Evolutionary conservation across 768 basidiomycete genomes (phyloP).

Genomic region (Lactarius vividus): DNA sequence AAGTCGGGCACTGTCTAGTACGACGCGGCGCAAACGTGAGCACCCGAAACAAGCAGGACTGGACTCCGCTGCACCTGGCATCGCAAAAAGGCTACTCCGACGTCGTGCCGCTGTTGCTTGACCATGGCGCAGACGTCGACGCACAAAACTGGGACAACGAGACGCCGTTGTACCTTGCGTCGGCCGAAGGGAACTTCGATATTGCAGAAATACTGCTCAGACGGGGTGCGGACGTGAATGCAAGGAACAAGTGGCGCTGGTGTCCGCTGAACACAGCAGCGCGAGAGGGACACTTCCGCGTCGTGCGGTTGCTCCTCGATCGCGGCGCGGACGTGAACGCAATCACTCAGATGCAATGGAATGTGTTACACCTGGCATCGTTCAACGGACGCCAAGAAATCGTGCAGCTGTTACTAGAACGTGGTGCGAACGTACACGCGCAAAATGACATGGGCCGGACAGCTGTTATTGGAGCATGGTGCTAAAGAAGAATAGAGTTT

Average conservation of each 20-base stretch:
- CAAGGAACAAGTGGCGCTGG: background rate
- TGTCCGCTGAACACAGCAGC: constrained; percentile 1
- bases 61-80: background rate
- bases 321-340: background rate
- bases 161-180: background rate
- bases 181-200: background rate
- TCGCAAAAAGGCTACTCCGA: background rate
- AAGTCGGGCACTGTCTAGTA: background rate
- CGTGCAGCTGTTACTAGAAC: background rate
- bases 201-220: background rate
- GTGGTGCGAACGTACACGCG: background rate
- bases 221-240: constrained; percentile 3
- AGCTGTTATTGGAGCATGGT: background rate
- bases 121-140: background rate
- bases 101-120: background rate
- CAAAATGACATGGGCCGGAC: background rate
- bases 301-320: background rate
- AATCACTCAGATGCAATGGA: background rate
- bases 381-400: background rate
- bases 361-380: background rate
- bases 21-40: background rate
- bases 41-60: background rate
- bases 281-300: background rate
- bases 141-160: background rate
- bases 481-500: background rate